Evolutionary conservation across 2,329 filamentous ascomycete species (phyloP), one percentile per base, ranked within the genome.

Genomic region (Alternaria viburni): DNA sequence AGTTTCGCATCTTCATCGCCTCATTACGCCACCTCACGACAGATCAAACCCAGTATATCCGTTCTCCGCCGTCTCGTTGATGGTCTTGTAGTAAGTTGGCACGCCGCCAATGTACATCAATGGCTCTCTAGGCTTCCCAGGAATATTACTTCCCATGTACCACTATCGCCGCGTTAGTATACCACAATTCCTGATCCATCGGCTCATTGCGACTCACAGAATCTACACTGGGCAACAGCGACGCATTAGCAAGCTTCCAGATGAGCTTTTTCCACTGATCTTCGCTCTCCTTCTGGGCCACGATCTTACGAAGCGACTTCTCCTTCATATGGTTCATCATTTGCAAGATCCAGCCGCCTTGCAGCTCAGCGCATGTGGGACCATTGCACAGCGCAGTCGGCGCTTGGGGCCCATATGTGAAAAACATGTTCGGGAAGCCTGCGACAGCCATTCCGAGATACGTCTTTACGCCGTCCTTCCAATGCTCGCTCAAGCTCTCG

Each of bases 311-410:
- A 71, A 87, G 79, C 1, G 75, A 72, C 44, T 85, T 78, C 1
- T 69, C 66, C 66, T 81, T 74, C 66, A 88, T 84, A 72, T 86
- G 82, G 36, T 80, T 75, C 57, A 89, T 85, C 46, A 75, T 73
- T 50, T 86, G 83, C 15, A 81, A 79, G 58, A 89, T 84, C 86
- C 86, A 89, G 0, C 85, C 79, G 3, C 86, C 87, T 68, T 90
- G 87, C 1, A 86, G 70, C 64, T 88, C 85, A 8, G 85, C 82
- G 1, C 80, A 83, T 0, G 83, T 82, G 0, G 88, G 87, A 0
- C 87, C 87, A 67, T 89, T 90, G 69, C 81, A 71, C 75, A 89
- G 77, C 0, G 86, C 81, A 0, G 86, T 88, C 0, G 87, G 87
- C 0, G 80, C 85, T n/a, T 89, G 87, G 1, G 83, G 79, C 0